A percentile compares a stretch with the other conserved stretches of the same genome.
Conservation (phyloP, 768 basidiomycete genomes). For the Scleroderma citrinum region DNA sequence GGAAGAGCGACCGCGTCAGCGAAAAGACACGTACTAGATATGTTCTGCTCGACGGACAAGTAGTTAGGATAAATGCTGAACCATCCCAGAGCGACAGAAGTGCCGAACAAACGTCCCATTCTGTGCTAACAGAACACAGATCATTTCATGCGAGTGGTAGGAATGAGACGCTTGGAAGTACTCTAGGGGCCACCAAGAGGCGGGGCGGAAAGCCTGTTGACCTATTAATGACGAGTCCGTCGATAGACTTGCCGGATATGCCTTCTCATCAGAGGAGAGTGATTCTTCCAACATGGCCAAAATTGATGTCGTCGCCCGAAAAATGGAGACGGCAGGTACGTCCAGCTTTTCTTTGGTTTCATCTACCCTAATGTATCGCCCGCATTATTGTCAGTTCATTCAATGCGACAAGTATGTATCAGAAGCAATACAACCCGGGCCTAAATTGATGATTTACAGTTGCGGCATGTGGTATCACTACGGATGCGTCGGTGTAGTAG, state of each 20-base stretch:
- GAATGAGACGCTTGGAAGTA: conserved; percentile 6
- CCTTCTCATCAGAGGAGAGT: neutral
- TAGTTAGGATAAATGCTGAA: neutral
- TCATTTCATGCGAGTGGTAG: conserved; percentile 5
- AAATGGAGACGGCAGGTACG: conserved; percentile 22
- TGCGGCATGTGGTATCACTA: conserved; percentile 47
- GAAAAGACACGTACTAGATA: neutral
- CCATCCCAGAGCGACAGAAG: too few relatives aligned
- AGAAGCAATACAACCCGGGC: neutral
- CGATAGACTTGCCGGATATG: neutral
- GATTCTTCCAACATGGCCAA: conserved; percentile 10
- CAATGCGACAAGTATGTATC: conserved; percentile 30
- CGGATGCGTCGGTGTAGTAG: conserved; percentile 40
- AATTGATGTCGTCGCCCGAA: conserved; percentile 5
- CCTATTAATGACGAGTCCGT: neutral
- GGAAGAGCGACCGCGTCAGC: too few relatives aligned
- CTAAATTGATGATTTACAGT: conserved; percentile 16
- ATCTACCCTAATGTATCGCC: neutral
- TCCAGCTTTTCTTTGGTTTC: neutral
- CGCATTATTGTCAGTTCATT: conserved; percentile 24
- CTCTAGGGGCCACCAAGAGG: conserved; percentile 7
- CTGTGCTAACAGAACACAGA: neutral
- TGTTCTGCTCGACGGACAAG: neutral
- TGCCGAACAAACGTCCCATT: neutral
- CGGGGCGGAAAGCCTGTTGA: neutral